Evolutionary conservation across 768 basidiomycete genomes (phyloP), one percentile per base, ranked within the genome.

Genomic region (Paxillus rubicundulus): DNA sequence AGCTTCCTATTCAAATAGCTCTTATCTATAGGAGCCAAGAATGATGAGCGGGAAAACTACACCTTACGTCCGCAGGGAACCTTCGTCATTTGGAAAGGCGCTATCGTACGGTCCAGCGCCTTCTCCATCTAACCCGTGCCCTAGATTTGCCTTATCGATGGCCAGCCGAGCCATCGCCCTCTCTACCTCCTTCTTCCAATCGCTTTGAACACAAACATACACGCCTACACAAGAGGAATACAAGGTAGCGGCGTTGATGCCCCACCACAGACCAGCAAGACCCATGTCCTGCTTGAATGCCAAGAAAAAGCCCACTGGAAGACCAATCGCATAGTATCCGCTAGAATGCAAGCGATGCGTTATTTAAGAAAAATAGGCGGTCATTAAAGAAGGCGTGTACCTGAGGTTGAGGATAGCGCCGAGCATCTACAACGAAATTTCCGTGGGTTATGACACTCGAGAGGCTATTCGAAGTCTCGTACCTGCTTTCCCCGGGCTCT

Each of bases 251-350:
- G 84, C 65, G 0, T 85, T 86, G 13, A 92, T 73, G 6, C 92
- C 91, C 28, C 85, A 74, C 92, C 91, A 95, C 6, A 95, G 75
- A 0, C 92, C 92, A 38, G 78, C 73, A 18, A 95, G 73, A 1
- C 77, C 79, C 67, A 85, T 73, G 47, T 76, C 65, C 13, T 65
- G 67, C 51, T 74, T 73, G 74, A 92, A 91, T 4, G 87, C 80
- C 3, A 93, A 80, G 70, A 78, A 87, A 38, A 91, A 70, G 4
- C 89, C 92, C 39, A 89, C 74, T 0, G 91, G 91, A 47, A 92
- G 85, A 20, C 88, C 87, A 54, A 92, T 74, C 52, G 88, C 70
- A 63, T 93, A 92, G 70, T 92, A 92, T 1, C 86, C 82, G 47
- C 81, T 84, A 36, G 17, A 2, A 28, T 30, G 43, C 2, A 24